phyloP scores from a whole-genome alignment of 73 alveolate species.

The Durusdinium trenchii region DNA sequence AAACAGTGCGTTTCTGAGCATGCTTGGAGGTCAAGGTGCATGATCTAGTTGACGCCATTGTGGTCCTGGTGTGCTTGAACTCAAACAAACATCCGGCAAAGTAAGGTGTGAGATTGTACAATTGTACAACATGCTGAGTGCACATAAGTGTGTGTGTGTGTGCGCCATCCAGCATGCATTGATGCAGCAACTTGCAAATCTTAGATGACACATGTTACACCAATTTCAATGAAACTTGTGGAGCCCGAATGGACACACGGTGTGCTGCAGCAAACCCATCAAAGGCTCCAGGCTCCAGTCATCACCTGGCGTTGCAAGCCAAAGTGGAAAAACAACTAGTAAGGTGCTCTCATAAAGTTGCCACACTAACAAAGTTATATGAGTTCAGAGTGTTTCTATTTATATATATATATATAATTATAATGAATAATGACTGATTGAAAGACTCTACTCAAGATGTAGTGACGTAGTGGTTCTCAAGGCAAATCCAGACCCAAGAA shows the following conservation, averaged over 20 bases:
- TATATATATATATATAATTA: too few species aligned
- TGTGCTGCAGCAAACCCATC: background rate
- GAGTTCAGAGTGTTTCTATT: too few species aligned
- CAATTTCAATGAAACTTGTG: background rate
- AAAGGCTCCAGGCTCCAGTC: constrained; percentile 88
- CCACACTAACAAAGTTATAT: too few species aligned
- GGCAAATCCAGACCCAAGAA: background rate
- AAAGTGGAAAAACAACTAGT: background rate
- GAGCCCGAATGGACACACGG: background rate
- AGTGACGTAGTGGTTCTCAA: background rate
- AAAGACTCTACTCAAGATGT: background rate
- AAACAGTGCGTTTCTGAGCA: too few species aligned
- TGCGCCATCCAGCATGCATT: background rate
- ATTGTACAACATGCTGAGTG: background rate
- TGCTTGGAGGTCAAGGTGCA: too few species aligned
- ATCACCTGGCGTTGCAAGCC: background rate
- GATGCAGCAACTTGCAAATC: background rate
- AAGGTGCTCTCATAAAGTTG: too few species aligned
- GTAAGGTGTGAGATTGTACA: background rate
- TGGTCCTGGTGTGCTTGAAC: too few species aligned
- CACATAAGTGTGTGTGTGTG: background rate
- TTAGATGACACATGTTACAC: background rate
- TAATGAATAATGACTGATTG: background rate
- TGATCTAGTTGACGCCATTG: too few species aligned
- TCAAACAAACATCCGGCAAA: too few species aligned